phyloP scores from a whole-genome alignment of 2,329 filamentous ascomycete genomes.

The Bipolaris victoriae region DNA sequence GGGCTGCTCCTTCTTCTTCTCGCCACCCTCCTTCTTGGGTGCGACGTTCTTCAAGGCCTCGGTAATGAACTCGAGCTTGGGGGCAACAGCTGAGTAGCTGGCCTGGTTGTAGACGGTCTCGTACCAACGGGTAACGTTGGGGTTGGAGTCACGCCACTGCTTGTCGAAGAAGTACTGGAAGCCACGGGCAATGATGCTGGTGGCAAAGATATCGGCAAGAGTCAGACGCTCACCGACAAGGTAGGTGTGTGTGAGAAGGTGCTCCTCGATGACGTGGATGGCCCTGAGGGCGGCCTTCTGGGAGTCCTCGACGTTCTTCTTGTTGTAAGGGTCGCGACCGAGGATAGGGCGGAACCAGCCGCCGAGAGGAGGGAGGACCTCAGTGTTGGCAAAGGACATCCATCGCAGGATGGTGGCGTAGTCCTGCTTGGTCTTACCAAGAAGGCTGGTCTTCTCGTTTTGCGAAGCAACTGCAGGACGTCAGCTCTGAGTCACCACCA shows the following conservation, averaged over 20 bases:
- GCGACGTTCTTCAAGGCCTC: slow-evolving; percentile 74
- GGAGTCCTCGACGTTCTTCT: slow-evolving; percentile 89
- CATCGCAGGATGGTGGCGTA: slow-evolving; percentile 97
- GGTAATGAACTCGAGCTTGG: slow-evolving; percentile 79
- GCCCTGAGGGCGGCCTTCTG: slow-evolving; percentile 72
- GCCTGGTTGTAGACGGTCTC: slow-evolving; percentile 91
- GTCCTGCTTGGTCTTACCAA: slow-evolving; percentile 99
- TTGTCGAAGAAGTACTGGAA: slow-evolving; percentile 96
- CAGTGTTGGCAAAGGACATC: slow-evolving; percentile 95
- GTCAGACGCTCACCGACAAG: slow-evolving; percentile 97
- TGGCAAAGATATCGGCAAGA: slow-evolving; percentile 89
- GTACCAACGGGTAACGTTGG: slow-evolving; percentile 91
- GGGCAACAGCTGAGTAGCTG: slow-evolving; percentile 81
- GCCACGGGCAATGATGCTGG: slow-evolving; percentile 79
- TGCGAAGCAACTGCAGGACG: slow-evolving; percentile 82
- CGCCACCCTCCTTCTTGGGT: slow-evolving; percentile 70
- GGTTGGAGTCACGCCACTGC: slow-evolving; percentile 81
- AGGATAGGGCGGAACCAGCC: slow-evolving; percentile 86
- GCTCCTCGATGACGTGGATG: slow-evolving; percentile 77
- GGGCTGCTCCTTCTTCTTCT: slow-evolving; percentile 78
- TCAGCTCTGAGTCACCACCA: slow-evolving; percentile 40
- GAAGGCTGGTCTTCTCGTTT: slow-evolving; percentile 99
- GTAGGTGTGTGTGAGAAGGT: slow-evolving; percentile 93
- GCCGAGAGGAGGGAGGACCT: slow-evolving; percentile 76
- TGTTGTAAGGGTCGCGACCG: slow-evolving; percentile 89